phyloP scores from a whole-genome alignment of 2,329 filamentous ascomycete genomes.

The Dactylellina cionopaga region DNA sequence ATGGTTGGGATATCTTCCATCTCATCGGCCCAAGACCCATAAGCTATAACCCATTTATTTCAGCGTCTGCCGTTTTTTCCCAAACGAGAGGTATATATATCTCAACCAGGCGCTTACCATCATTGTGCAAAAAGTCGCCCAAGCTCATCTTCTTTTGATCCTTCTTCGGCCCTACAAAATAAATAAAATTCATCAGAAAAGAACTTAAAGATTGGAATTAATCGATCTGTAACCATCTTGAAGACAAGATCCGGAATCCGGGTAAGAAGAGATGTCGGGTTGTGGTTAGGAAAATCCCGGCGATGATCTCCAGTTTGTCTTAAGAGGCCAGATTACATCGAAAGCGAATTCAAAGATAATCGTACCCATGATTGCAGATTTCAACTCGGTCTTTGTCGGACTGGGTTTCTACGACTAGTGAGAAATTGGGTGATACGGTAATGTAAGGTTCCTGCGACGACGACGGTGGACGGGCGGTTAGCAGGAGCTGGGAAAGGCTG shows the following conservation, averaged over 20 bases:
- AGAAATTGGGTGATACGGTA: neutral
- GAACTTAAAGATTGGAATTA: neutral
- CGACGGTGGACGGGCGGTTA: slow-evolving; percentile 17
- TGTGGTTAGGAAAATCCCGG: slow-evolving; percentile 28
- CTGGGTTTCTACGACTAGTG: neutral
- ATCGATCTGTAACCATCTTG: neutral
- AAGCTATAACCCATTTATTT: slow-evolving; percentile 58
- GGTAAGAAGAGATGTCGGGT: neutral
- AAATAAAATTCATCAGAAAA: neutral
- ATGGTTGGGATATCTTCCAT: slow-evolving; percentile 86
- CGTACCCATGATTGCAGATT: slow-evolving; percentile 70
- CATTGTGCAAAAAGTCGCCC: slow-evolving; percentile 91
- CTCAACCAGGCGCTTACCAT: slow-evolving; percentile 73
- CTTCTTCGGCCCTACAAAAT: slow-evolving; percentile 83
- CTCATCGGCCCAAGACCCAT: slow-evolving; percentile 97
- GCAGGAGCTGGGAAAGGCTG: slow-evolving; percentile 35
- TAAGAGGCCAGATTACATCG: slow-evolving; percentile 7
- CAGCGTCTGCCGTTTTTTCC: neutral
- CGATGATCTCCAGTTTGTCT: slow-evolving; percentile 12
- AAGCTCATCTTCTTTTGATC: slow-evolving; percentile 97
- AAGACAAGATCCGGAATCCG: neutral
- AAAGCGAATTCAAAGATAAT: slow-evolving; percentile 46
- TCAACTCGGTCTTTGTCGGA: neutral
- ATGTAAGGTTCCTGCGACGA: slow-evolving; percentile 21
- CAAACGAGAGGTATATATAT: neutral